These are phyloP conservation scores for Colletotrichum neosansevieriae DNA, from an alignment of 2,329 filamentous ascomycete genomes.

Conservation along the genomic window DNA sequence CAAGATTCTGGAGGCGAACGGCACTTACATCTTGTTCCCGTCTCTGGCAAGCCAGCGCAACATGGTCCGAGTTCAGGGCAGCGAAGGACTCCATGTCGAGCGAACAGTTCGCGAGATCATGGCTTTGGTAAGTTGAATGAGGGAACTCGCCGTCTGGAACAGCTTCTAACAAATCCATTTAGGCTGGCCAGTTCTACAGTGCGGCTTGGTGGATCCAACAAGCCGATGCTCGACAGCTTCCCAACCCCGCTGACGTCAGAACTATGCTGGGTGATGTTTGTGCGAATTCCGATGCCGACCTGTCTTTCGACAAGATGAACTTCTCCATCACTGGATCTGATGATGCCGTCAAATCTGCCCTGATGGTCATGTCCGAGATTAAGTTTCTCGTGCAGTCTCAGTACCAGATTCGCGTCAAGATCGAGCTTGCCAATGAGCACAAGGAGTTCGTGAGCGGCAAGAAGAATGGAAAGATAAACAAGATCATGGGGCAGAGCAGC, in stretches of 20 bases:
- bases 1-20: conserved; percentile 97
- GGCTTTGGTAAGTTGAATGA: conserved; percentile 77
- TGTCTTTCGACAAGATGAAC: conserved; percentile 92
- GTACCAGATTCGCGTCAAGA: conserved; percentile 96
- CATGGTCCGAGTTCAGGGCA: conserved; percentile 89
- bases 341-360: conserved; percentile 94
- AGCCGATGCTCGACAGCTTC: conserved; percentile 57
- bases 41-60: conserved; percentile 87
- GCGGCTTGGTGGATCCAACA: conserved; percentile 84
- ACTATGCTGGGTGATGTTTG: conserved; percentile 96
- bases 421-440: conserved; percentile 98
- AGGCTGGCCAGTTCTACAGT: conserved; percentile 98
- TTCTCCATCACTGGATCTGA: conserved; percentile 97
- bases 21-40: conserved; percentile 93
- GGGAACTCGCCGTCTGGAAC: conserved; percentile 31
- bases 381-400: conserved; percentile 88
- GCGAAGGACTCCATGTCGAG: conserved; percentile 93
- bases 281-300: conserved; percentile 93
- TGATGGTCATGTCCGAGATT: conserved; percentile 92
- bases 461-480: conserved; percentile 99
- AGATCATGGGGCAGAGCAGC: conserved; percentile 99
- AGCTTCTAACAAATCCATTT: conserved; percentile 43
- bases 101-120: conserved; percentile 96
- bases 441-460: conserved; percentile 99
- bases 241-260: conserved; percentile 79